phyloP scores from a whole-genome alignment of 2,329 filamentous ascomycete species.

The Boeremia exigua region DNA sequence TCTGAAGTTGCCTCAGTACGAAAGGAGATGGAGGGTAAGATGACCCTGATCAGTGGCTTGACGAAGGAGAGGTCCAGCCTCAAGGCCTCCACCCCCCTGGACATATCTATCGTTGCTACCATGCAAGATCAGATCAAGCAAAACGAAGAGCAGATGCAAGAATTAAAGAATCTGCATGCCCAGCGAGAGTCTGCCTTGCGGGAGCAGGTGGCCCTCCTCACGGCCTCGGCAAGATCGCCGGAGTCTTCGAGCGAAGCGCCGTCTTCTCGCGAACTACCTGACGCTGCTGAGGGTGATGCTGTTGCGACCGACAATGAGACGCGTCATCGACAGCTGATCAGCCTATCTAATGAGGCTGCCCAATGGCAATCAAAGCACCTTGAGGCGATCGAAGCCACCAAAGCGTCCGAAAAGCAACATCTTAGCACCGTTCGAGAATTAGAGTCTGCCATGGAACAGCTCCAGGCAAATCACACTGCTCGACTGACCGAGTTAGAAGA shows the following conservation, averaged over 20 bases:
- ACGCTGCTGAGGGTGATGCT: slow-evolving; percentile 14
- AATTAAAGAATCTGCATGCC: slow-evolving; percentile 75
- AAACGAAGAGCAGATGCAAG: slow-evolving; percentile 77
- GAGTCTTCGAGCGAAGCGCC: slow-evolving; percentile 25
- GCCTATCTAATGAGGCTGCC: slow-evolving; percentile 73
- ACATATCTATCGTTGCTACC: slow-evolving; percentile 87
- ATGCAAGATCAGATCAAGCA: slow-evolving; percentile 88
- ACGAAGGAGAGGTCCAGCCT: slow-evolving; percentile 92
- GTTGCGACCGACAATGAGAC: slow-evolving; percentile 32
- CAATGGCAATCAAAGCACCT: slow-evolving; percentile 80
- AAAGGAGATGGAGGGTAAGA: slow-evolving; percentile 97
- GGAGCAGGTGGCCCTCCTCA: slow-evolving; percentile 73
- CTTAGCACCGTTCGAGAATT: slow-evolving; percentile 75
- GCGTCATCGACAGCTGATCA: slow-evolving; percentile 65
- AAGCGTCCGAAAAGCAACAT: slow-evolving; percentile 74
- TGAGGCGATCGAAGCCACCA: slow-evolving; percentile 71
- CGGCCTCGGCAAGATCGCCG: slow-evolving; percentile 55
- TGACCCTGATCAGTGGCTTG: slow-evolving; percentile 91
- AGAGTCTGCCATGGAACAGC: slow-evolving; percentile 62
- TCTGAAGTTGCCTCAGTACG: slow-evolving; percentile 80
- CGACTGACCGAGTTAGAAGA: slow-evolving; percentile 41
- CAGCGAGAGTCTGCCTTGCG: slow-evolving; percentile 76
- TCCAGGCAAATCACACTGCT: slow-evolving; percentile 44
- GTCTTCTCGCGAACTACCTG: slow-evolving; percentile 22
- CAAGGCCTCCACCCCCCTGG: slow-evolving; percentile 78